phyloP scores from a whole-genome alignment of 345 rosid genomes.

The Microcos paniculata region DNA sequence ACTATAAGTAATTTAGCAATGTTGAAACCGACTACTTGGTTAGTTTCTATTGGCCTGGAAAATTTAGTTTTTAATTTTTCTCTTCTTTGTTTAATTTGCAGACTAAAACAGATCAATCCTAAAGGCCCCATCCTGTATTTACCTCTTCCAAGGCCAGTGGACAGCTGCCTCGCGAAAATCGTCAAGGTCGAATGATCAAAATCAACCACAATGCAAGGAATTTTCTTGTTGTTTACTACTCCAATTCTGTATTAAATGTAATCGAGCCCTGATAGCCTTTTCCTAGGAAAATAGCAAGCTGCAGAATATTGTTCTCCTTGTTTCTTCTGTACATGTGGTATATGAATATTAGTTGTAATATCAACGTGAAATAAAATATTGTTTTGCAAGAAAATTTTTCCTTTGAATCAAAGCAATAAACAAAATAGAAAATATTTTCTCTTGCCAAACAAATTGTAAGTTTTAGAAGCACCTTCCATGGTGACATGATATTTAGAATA shows the following conservation, averaged over 20 bases:
- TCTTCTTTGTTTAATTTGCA: background rate
- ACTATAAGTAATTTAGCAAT: conserved; percentile 29
- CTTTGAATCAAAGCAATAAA: background rate
- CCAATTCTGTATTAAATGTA: background rate
- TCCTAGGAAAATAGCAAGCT: background rate
- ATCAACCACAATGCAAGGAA: background rate
- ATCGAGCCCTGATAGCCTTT: background rate
- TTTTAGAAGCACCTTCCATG: too few species aligned
- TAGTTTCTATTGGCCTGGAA: background rate
- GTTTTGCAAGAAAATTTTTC: too few species aligned
- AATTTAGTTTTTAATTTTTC: background rate
- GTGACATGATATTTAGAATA: too few species aligned
- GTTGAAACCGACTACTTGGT: background rate
- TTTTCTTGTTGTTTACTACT: background rate
- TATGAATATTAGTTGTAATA: too few species aligned
- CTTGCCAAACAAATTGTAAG: too few species aligned
- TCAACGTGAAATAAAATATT: too few species aligned
- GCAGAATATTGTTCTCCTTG: background rate
- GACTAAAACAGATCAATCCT: conserved; percentile 18
- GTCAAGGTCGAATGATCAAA: background rate
- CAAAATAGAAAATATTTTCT: too few species aligned
- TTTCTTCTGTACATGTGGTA: background rate
- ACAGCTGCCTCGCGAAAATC: background rate
- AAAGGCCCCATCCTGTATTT: background rate
- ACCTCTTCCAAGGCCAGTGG: conserved; percentile 1